Conservation (phyloP, 2,329 filamentous ascomycete species). For the Corniculantispora saksenae region DNA sequence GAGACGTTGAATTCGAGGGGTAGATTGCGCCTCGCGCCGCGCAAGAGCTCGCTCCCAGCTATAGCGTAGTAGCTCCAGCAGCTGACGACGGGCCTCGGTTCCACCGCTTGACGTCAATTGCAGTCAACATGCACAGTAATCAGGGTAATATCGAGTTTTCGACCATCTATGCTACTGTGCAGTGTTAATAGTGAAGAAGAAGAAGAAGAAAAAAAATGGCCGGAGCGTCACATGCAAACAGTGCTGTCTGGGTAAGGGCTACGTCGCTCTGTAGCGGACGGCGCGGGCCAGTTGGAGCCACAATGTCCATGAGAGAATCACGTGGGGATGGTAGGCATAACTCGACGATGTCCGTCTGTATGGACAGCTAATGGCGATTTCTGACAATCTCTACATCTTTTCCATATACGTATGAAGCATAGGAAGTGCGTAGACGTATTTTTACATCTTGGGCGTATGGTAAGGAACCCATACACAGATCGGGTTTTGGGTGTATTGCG, state of each 20-base stretch:
- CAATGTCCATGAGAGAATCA: not conserved
- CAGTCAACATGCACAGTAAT: not conserved
- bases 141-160: not conserved
- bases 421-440: not conserved
- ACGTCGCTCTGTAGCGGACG: not conserved
- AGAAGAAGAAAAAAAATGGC: not conserved
- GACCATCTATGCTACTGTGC: not conserved
- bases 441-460: not conserved
- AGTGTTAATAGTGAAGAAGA: not conserved
- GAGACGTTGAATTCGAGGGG: too few relatives aligned
- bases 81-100: slow-evolving; percentile 5
- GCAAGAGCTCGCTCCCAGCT: not conserved
- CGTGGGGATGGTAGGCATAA: not conserved
- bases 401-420: not conserved
- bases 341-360: too few relatives aligned
- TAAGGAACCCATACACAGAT: not conserved
- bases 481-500: not conserved
- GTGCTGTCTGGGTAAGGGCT: slow-evolving; percentile 15
- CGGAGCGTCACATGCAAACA: slow-evolving; percentile 8
- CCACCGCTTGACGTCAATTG: slow-evolving; percentile 2
- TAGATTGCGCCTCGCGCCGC: too few relatives aligned
- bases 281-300: not conserved
- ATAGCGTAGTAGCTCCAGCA: not conserved
- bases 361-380: too few relatives aligned
- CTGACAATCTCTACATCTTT: too few relatives aligned